Evolutionary conservation across 176 grass and related monocot species (phyloP), one percentile per base, ranked within the genome.

Genomic region (Hsuehochloa calcarea): DNA sequence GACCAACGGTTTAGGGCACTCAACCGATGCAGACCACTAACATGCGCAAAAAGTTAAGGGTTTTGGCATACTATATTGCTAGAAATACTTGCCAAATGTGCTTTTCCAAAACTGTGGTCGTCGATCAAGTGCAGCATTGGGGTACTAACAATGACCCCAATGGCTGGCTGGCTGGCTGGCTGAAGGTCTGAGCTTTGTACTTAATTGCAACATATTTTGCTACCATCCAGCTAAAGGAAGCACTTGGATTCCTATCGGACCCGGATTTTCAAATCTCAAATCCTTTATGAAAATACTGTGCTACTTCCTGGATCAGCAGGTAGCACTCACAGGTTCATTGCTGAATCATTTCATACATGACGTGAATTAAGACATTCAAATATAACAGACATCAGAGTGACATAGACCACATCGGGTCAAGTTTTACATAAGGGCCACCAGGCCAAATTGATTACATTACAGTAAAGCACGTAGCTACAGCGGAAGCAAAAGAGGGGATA

Each of bases 141-240:
- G 39, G 67, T 58, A 35, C 88, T 60, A 54, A 77, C 76, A 69
- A 22, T 72, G 79, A 67, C 73, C 73, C 49, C 51, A 80, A 54
- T 7, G 27, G 25, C 39, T 70, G 75, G 45, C 52, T 80, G 75
- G 45, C 52, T 80, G 75, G 84, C 74, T 83, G 75, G 8, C 35
- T 62, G 35, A 80, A 80, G 70, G 34, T 80, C 80, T 23, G 60
- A 65, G 69, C 27, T 31, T 37, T 61, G 7, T 84, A 80, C 44
- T 91, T 87, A 91, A 84, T 84, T 91, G 43, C 47, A 35, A 34
- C 80, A 80, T 80, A 87, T 75, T 75, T 87, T 12, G 69, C 69
- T 46, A 25, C 89, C 89, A 91, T 81, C 70, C 85, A 82, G 27
- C 9, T 44, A 90, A 31, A 64, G 61, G 62, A 16, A 65, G 27